Evolutionary conservation across 2,329 filamentous ascomycete genomes (phyloP).

Genomic region (Talaromyces sp.): DNA sequence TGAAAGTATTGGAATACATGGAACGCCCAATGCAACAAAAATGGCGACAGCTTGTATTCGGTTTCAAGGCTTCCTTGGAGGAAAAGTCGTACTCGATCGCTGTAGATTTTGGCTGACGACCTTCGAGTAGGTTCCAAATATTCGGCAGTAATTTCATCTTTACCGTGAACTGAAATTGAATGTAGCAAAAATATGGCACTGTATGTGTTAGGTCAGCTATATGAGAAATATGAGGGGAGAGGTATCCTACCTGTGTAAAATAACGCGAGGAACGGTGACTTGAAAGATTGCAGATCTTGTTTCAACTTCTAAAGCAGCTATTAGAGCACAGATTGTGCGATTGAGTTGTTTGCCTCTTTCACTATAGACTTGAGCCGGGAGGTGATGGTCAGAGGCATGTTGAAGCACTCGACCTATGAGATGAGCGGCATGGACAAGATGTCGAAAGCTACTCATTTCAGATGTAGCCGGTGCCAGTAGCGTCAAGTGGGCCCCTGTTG

Average conservation of each 20-base stretch:
- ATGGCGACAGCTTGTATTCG: not conserved
- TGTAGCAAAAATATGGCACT: not conserved
- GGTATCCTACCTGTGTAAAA: constrained; percentile 9
- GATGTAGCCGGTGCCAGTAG: constrained; percentile 12
- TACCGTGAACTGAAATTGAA: not conserved
- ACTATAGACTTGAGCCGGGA: not conserved
- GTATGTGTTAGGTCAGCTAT: not conserved
- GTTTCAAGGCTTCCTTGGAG: not conserved
- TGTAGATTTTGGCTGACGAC: not conserved
- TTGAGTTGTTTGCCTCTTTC: constrained; percentile 10
- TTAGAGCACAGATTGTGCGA: constrained; percentile 11
- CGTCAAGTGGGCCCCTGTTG: constrained; percentile 1
- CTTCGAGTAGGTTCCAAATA: not conserved
- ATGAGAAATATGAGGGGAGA: not conserved
- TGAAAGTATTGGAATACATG: not conserved
- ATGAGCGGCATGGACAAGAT: constrained; percentile 12
- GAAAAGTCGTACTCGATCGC: not conserved
- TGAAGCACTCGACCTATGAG: constrained; percentile 12
- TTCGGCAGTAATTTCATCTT: not conserved
- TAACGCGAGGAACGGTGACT: constrained; percentile 11
- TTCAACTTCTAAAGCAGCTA: constrained; percentile 11
- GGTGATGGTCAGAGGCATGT: constrained; percentile 7
- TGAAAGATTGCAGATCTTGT: constrained; percentile 4
- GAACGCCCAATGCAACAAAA: not conserved
- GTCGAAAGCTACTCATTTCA: constrained; percentile 13